These are phyloP conservation scores for Lodderomyces beijingensis DNA, from an alignment of 1,139 yeast species.

Conservation along the genomic window DNA sequence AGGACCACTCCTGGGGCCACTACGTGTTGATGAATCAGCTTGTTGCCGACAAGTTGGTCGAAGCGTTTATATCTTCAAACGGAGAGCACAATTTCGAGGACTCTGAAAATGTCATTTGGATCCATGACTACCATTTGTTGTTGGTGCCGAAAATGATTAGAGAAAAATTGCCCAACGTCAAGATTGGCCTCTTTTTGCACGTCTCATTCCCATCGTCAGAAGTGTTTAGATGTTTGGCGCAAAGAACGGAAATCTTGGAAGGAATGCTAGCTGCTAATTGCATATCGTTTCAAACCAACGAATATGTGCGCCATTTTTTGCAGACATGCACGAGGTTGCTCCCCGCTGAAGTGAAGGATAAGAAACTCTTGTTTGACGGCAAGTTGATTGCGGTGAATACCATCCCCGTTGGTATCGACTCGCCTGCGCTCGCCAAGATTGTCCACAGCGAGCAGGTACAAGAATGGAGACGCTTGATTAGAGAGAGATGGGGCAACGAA, in stretches of 20 bases:
- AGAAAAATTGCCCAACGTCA: constrained; percentile 69
- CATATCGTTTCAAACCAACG: constrained; percentile 86
- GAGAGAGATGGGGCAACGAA: constrained; percentile 73
- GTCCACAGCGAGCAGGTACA: constrained; percentile 49
- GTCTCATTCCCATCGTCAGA: constrained; percentile 95
- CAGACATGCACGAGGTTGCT: constrained; percentile 86
- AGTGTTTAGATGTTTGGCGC: constrained; percentile 91
- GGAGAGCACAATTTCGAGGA: constrained; percentile 43
- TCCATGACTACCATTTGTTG: constrained; percentile 89
- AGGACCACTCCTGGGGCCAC: constrained; percentile 90
- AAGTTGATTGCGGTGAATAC: constrained; percentile 63
- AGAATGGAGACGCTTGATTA: constrained; percentile 67
- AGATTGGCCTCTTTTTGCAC: constrained; percentile 88
- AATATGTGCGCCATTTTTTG: constrained; percentile 87
- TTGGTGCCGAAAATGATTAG: constrained; percentile 85
- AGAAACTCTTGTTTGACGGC: constrained; percentile 68
- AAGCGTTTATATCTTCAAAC: constrained; percentile 49
- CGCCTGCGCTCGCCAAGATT: constrained; percentile 49
- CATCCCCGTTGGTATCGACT: constrained; percentile 86
- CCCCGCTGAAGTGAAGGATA: constrained; percentile 75
- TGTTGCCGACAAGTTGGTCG: constrained; percentile 73
- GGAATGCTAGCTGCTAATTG: constrained; percentile 91
- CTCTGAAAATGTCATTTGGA: constrained; percentile 64
- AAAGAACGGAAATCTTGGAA: constrained; percentile 66
- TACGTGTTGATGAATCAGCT: constrained; percentile 72